These are phyloP conservation scores for Colletotrichum scovillei DNA, from an alignment of 2,329 filamentous ascomycete species.

Conservation along the genomic window DNA sequence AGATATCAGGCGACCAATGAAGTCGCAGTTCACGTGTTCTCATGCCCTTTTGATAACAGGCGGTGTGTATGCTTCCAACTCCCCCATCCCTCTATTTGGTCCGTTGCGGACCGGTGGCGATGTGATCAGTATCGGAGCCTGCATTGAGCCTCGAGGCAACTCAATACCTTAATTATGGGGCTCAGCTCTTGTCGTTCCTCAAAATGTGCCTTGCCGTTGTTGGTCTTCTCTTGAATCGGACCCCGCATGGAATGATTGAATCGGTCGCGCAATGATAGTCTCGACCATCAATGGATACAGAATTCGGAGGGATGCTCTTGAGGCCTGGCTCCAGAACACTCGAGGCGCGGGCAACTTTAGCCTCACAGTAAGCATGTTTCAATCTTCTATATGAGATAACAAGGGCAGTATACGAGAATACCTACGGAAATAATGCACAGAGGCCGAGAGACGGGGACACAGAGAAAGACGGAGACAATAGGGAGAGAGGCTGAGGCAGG, in stretches of 20 bases:
- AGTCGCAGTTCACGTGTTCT: no score
- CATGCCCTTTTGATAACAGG: no score
- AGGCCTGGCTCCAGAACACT: not conserved
- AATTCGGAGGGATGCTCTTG: not conserved
- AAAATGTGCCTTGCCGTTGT: not conserved
- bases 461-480: no score
- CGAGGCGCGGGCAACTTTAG: not conserved
- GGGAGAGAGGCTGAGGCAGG: no score
- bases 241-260: not conserved
- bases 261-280: not conserved
- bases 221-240: accelerated
- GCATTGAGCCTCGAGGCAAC: no score
- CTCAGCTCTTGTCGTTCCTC: not conserved
- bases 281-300: not conserved
- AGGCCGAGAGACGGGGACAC: no score
- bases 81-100: no score
- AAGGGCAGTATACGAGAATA: no score
- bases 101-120: not conserved
- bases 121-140: no score
- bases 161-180: not conserved
- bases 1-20: not conserved
- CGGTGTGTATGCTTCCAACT: no score
- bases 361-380: not conserved
- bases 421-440: no score
- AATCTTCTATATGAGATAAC: no score